Base-by-base conservation (phyloP, 202 grass and related monocot genomes). In the Setaria italica region DNA sequence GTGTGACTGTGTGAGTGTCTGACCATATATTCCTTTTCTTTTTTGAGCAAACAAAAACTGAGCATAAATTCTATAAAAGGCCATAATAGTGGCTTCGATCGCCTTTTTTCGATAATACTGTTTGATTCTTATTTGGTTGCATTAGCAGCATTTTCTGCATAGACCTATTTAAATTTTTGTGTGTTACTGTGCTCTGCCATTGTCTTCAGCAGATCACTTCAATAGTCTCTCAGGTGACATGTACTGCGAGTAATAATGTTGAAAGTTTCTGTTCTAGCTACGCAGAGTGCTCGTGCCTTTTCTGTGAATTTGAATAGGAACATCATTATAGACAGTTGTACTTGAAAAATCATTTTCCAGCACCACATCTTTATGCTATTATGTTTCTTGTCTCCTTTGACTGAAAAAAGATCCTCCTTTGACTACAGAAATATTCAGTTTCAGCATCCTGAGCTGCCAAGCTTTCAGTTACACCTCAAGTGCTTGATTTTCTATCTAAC, bases 381-480 rank as follows among this genome's bases (percentile, higher is more conserved):
- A 29, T 66, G 63, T 66, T 54, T 32, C 15, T 67, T 67, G 48
- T 65, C 11, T 67, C 37, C 16, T 89, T 77, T 82, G 14, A 65
- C 73, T 46, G 63, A 49, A 73, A 73, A 62, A 72, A 41, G 16
- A 42, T 21, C 7, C 53, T 21, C 42, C 33, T 62, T 83, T 62
- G 42, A n/a, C 70, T 84, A 54, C 41, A 51, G 9, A 60, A 84
- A 51, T 55, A 34, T 80, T 62, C 70, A 41, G 73, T 86, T 82
- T 82, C 30, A 78, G 4, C 54, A 82, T 19, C 59, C 43, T 63
- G 54, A 78, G 49, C 14, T 48, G 30, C 51, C 30, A 62, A 49
- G 42, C 13, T 70, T 63, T 75, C 68, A 45, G 41, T 79, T 90
- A 83, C 33, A 73, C 11, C 43, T 12, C 21, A 60, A 16, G 33